Evolutionary conservation across 345 rosid genomes (phyloP).

Genomic region (Limnanthes douglasii): DNA sequence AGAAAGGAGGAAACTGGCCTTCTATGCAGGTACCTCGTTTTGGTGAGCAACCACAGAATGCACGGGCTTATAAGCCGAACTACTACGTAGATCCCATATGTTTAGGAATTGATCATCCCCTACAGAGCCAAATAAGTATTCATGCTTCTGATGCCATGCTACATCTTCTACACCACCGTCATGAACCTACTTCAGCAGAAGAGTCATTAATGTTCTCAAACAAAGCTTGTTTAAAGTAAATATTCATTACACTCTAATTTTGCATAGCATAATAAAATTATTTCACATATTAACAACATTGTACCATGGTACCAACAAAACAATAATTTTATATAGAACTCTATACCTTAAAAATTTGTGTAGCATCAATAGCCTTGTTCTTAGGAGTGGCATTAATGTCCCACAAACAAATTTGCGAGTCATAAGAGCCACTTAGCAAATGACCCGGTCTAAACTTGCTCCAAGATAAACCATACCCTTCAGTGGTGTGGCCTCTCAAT

Average conservation of each 20-base stretch:
- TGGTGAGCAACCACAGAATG: slow-evolving; percentile 94
- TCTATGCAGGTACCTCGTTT: slow-evolving; percentile 67
- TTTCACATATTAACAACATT: too few species aligned
- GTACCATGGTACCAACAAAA: too few species aligned
- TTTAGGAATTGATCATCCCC: slow-evolving; percentile 93
- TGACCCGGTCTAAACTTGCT: slow-evolving; percentile 86
- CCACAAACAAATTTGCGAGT: slow-evolving; percentile 98
- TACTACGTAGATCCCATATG: slow-evolving; percentile 84
- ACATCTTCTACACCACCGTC: slow-evolving; percentile 99
- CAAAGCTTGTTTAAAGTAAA: neutral
- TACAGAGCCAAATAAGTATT: slow-evolving; percentile 90
- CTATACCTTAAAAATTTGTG: slow-evolving; percentile 60
- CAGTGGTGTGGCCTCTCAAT: slow-evolving; percentile 89
- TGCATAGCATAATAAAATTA: too few species aligned
- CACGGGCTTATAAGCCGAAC: slow-evolving; percentile 53
- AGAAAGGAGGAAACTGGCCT: neutral
- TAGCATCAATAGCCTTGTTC: slow-evolving; percentile 78
- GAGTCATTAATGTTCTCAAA: neutral
- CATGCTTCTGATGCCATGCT: slow-evolving; percentile 97
- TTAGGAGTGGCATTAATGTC: slow-evolving; percentile 70
- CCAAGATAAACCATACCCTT: slow-evolving; percentile 97
- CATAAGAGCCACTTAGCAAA: slow-evolving; percentile 94
- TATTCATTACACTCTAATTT: too few species aligned
- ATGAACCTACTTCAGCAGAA: slow-evolving; percentile 43
- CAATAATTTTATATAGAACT: neutral